Evolutionary conservation across 768 basidiomycete genomes (phyloP).

Genomic region (Xanthoconium purpureum): DNA sequence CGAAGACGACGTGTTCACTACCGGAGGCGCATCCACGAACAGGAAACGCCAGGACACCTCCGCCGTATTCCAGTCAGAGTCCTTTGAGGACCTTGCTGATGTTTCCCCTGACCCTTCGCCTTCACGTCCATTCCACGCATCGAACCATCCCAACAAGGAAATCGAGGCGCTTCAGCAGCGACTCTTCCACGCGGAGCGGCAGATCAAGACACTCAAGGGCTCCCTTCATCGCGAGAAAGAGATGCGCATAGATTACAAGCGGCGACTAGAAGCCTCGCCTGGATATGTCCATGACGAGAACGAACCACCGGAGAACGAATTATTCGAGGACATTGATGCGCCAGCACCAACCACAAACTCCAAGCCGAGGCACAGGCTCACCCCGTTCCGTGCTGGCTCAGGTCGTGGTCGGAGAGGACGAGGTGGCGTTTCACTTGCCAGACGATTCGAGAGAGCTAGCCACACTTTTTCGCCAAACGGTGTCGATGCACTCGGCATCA

Average conservation of each 20-base stretch:
- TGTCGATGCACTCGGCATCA: constrained; percentile 17
- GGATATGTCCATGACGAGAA: constrained; percentile 38
- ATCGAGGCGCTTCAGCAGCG: constrained; percentile 78
- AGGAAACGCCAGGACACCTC: constrained; percentile 57
- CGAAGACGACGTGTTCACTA: constrained; percentile 67
- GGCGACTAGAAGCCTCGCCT: constrained; percentile 46
- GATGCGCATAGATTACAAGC: constrained; percentile 63
- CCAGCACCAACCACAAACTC: constrained; percentile 31
- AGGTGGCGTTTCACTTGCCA: constrained; percentile 53
- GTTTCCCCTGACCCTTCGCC: constrained; percentile 67
- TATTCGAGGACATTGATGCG: constrained; percentile 46
- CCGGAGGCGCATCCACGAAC: constrained; percentile 59
- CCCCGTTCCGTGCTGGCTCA: constrained; percentile 53
- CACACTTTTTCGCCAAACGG: constrained; percentile 48
- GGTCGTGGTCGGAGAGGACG: constrained; percentile 50
- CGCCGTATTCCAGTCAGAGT: constrained; percentile 43
- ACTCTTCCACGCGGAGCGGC: constrained; percentile 82
- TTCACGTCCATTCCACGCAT: constrained; percentile 58
- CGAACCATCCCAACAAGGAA: constrained; percentile 76
- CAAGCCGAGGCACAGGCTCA: constrained; percentile 41
- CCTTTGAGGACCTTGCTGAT: constrained; percentile 43
- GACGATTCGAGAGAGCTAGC: constrained; percentile 59
- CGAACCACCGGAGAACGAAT: constrained; percentile 38
- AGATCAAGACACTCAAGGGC: constrained; percentile 77
- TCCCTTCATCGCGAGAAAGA: constrained; percentile 82